Evolutionary conservation across 495 filamentous ascomycete species (phyloP).

Genomic region (Podospora conica): DNA sequence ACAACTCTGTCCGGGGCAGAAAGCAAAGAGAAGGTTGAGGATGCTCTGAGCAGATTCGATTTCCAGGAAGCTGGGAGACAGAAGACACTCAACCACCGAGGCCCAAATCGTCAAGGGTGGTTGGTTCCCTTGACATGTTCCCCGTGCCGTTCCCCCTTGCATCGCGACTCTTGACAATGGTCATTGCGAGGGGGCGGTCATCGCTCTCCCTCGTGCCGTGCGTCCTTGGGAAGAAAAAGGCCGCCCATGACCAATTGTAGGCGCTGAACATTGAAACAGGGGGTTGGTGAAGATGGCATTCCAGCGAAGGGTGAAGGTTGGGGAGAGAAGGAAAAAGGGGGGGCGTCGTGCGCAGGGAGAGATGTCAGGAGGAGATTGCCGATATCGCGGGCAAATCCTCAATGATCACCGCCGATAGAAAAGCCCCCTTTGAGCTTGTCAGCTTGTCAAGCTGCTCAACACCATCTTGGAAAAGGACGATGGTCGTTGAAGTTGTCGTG

Average conservation of each 20-base stretch:
- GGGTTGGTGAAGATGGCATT: conserved; percentile 20
- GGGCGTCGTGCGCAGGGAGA: conserved; percentile 3
- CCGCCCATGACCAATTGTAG: conserved; percentile 8
- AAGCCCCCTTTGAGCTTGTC: not conserved
- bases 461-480: not conserved
- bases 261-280: conserved; percentile 9
- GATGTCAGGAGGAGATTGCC: not conserved
- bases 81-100: conserved; percentile 3
- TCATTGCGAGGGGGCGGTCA: conserved; percentile 3
- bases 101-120: conserved; percentile 16
- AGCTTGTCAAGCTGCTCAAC: not conserved
- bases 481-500: not conserved
- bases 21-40: not conserved
- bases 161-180: conserved; percentile 4
- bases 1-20: not conserved
- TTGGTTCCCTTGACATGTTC: not conserved
- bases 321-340: not conserved
- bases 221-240: conserved; percentile 1
- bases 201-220: not conserved
- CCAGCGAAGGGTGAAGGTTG: conserved; percentile 11
- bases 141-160: conserved; percentile 14
- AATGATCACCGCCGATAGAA: not conserved
- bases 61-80: not conserved
- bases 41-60: not conserved
- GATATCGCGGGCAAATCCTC: not conserved